Conservation (phyloP, 1,284 basidiomycete genomes). For the Pseudozyma sp. region DNA sequence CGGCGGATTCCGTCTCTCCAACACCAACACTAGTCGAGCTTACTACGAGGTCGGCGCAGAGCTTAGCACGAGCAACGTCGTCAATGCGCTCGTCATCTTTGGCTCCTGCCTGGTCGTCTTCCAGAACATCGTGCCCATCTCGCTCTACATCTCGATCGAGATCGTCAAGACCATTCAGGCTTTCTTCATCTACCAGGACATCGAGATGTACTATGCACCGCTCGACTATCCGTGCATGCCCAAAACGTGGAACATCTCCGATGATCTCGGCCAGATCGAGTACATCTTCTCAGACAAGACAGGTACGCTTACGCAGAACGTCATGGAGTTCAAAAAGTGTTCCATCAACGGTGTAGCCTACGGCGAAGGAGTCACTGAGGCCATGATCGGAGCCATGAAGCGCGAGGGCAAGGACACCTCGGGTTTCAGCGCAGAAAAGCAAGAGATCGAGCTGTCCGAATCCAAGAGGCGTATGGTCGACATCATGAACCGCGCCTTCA, state of each 20-base stretch:
- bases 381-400: constrained; percentile 89
- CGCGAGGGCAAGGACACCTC: constrained; percentile 78
- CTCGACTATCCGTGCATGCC: constrained; percentile 86
- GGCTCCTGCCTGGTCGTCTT: constrained; percentile 82
- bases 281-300: constrained; percentile 95
- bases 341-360: constrained; percentile 86
- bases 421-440: constrained; percentile 74
- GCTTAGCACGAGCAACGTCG: constrained; percentile 71
- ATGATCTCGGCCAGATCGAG: constrained; percentile 97
- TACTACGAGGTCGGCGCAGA: constrained; percentile 72
- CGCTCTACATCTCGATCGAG: constrained; percentile 96
- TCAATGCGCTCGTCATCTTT: constrained; percentile 90
- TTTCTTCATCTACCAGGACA: constrained; percentile 92
- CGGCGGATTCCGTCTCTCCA: constrained; percentile 79
- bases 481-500: constrained; percentile 81
- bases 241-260: constrained; percentile 98
- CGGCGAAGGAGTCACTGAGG: constrained; percentile 94
- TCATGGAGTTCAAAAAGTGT: constrained; percentile 99
- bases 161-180: constrained; percentile 98
- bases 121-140: constrained; percentile 97
- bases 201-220: constrained; percentile 94
- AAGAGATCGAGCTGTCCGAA: constrained; percentile 72
- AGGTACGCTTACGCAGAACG: constrained; percentile 72
- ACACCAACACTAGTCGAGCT: constrained; percentile 77
- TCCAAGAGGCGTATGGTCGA: constrained; percentile 84